Evolutionary conservation across 345 rosid species (phyloP).

Genomic region (Cochlearia excelsa): DNA sequence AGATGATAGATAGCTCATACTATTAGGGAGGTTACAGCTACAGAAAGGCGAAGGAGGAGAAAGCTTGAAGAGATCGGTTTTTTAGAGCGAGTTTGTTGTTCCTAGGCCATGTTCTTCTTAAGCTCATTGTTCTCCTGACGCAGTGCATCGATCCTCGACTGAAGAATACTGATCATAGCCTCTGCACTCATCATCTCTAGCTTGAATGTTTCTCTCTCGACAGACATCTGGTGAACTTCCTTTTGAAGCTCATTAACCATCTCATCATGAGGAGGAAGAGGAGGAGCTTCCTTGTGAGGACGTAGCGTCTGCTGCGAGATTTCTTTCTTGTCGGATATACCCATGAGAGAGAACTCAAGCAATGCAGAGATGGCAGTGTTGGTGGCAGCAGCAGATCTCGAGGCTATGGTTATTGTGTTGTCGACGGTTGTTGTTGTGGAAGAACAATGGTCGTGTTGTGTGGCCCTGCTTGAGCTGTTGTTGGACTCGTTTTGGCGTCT

Average conservation of each 20-base stretch:
- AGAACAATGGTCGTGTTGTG: conserved; percentile 65
- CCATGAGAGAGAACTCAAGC: conserved; percentile 56
- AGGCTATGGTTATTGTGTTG: conserved; percentile 41
- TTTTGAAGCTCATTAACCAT: conserved; percentile 52
- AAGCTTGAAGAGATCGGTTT: conserved; percentile 9
- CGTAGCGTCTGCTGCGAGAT: not conserved
- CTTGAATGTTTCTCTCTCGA: conserved; percentile 66
- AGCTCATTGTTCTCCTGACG: conserved; percentile 69
- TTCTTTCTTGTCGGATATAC: conserved; percentile 32
- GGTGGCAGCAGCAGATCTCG: conserved; percentile 46
- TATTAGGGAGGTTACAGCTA: conserved; percentile 21
- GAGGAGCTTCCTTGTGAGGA: conserved; percentile 24
- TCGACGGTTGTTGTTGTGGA: conserved; percentile 67
- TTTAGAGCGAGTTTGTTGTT: conserved; percentile 3
- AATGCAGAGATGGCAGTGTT: conserved; percentile 70
- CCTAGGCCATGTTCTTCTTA: conserved; percentile 40
- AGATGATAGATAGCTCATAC: conserved; percentile 25
- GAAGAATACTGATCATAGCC: conserved; percentile 75
- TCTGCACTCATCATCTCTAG: conserved; percentile 82
- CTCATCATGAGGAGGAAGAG: conserved; percentile 17
- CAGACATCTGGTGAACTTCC: conserved; percentile 63
- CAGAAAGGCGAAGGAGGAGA: not conserved
- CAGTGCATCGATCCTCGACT: conserved; percentile 55
- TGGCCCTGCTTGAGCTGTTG: conserved; percentile 54
- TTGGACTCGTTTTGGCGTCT: conserved; percentile 57